These are phyloP conservation scores for Artomyces pyxidatus DNA, from an alignment of 768 basidiomycete genomes.

Conservation along the genomic window DNA sequence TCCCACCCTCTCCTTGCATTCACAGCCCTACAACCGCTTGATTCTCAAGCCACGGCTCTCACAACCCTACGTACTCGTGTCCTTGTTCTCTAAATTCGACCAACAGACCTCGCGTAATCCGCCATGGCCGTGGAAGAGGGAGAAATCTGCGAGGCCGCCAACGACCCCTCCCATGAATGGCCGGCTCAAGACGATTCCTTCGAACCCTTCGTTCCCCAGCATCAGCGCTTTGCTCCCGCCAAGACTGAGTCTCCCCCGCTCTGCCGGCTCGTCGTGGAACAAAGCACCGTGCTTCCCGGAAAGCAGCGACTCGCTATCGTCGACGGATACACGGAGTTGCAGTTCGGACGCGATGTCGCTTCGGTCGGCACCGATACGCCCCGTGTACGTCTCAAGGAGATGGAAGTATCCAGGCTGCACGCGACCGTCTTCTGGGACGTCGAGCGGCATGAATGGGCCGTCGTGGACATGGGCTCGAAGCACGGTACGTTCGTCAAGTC, in stretches of 20 bases:
- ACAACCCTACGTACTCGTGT: neutral
- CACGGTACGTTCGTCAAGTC: slow-evolving; percentile 66
- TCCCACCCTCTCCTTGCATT: too few relatives aligned
- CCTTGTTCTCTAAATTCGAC: neutral
- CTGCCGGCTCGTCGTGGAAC: slow-evolving; percentile 32
- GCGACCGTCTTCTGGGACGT: slow-evolving; percentile 69
- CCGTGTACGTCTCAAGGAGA: slow-evolving; percentile 70
- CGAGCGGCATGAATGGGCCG: slow-evolving; percentile 49
- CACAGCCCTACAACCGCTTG: too few relatives aligned
- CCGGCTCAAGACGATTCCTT: slow-evolving; percentile 31
- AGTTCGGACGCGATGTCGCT: slow-evolving; percentile 66
- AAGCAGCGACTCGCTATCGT: slow-evolving; percentile 48
- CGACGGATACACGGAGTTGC: slow-evolving; percentile 54
- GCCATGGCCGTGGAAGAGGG: slow-evolving; percentile 17
- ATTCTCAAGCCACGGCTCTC: too few relatives aligned
- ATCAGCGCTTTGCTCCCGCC: slow-evolving; percentile 1
- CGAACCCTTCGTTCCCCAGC: neutral
- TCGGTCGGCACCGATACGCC: slow-evolving; percentile 44
- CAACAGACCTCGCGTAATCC: neutral
- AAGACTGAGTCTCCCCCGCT: slow-evolving; percentile 10
- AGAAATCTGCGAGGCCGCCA: slow-evolving; percentile 19
- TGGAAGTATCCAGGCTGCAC: slow-evolving; percentile 78
- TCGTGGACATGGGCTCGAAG: slow-evolving; percentile 81
- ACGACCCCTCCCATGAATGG: slow-evolving; percentile 56
- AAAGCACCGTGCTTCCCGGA: slow-evolving; percentile 41